Conservation (phyloP, 139 green algal species). For the Desmodesmus armatus region DNA sequence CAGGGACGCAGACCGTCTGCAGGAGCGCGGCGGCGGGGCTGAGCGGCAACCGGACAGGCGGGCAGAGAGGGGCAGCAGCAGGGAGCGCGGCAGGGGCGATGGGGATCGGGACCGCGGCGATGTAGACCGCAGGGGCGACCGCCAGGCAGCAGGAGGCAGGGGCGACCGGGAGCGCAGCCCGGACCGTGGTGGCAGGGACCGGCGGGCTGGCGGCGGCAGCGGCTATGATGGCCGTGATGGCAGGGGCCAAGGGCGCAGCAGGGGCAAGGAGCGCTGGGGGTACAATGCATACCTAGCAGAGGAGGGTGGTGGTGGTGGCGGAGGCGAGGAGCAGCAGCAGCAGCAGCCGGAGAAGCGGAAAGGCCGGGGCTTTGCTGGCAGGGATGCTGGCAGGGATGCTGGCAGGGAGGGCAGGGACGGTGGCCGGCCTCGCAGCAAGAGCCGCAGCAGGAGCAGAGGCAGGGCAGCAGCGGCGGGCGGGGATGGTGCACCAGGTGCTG, state of each 20-base stretch:
- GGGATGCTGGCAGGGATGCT: constrained; percentile 21
- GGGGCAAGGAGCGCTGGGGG: neutral
- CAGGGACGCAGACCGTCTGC: too few species aligned
- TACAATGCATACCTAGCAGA: constrained; percentile 13
- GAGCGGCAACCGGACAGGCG: too few species aligned
- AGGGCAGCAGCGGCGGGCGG: neutral
- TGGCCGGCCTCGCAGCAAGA: neutral
- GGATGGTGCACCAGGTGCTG: constrained; percentile 6
- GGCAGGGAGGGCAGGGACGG: neutral
- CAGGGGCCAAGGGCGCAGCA: neutral
- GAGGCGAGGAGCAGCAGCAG: neutral
- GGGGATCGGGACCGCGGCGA: neutral
- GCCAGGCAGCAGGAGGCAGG: neutral
- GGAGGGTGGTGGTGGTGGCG: neutral
- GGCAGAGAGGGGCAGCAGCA: neutral
- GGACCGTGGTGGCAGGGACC: neutral
- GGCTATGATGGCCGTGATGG: too few species aligned
- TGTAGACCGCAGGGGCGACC: too few species aligned
- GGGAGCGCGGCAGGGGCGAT: neutral
- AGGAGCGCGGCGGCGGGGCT: too few species aligned
- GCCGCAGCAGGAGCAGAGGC: constrained; percentile 13
- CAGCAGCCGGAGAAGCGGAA: neutral
- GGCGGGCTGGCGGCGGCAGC: neutral
- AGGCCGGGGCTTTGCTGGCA: constrained; percentile 17
- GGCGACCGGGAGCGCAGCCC: neutral